Evolutionary conservation across 2,329 filamentous ascomycete species (phyloP).

Genomic region (Penicillium paneum): DNA sequence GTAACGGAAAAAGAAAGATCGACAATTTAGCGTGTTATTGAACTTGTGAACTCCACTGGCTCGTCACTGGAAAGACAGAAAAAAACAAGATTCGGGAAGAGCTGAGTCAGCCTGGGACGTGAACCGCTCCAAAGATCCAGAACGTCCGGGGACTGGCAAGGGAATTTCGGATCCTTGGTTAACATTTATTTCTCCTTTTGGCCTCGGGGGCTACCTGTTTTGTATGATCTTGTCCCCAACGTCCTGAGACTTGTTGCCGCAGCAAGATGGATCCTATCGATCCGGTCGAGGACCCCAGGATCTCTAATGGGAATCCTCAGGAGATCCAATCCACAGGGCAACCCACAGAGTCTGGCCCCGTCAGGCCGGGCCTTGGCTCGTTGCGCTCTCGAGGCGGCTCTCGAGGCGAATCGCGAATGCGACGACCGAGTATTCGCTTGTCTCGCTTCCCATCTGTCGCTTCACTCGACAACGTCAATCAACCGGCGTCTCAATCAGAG

Average conservation of each 20-base stretch:
- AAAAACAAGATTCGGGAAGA: slow-evolving; percentile 18
- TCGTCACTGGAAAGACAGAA: slow-evolving; percentile 7
- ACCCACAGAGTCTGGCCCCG: slow-evolving; percentile 4
- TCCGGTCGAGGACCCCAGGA: slow-evolving; percentile 23
- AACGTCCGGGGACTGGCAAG: background rate
- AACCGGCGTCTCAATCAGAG: slow-evolving; percentile 8
- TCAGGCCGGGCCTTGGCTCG: slow-evolving; percentile 11
- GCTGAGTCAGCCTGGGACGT: slow-evolving; percentile 16
- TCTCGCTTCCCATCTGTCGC: slow-evolving; percentile 19
- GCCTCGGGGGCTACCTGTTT: background rate
- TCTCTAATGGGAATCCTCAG: slow-evolving; percentile 7
- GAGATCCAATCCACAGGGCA: slow-evolving; percentile 8
- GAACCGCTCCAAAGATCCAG: background rate
- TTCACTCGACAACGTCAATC: slow-evolving; percentile 15
- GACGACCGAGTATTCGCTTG: slow-evolving; percentile 35
- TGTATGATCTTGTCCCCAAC: background rate
- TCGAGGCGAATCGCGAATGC: no score
- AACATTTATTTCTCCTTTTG: background rate
- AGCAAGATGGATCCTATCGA: slow-evolving; percentile 41
- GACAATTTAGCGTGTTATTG: slow-evolving; percentile 8
- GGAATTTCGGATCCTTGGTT: background rate
- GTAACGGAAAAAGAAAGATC: background rate
- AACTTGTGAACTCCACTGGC: slow-evolving; percentile 10
- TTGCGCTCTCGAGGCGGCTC: slow-evolving; percentile 24
- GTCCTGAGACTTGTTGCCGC: background rate